Evolutionary conservation across 1,284 basidiomycete genomes (phyloP), one percentile per base, ranked within the genome.

Genomic region (Inonotus obliquus): DNA sequence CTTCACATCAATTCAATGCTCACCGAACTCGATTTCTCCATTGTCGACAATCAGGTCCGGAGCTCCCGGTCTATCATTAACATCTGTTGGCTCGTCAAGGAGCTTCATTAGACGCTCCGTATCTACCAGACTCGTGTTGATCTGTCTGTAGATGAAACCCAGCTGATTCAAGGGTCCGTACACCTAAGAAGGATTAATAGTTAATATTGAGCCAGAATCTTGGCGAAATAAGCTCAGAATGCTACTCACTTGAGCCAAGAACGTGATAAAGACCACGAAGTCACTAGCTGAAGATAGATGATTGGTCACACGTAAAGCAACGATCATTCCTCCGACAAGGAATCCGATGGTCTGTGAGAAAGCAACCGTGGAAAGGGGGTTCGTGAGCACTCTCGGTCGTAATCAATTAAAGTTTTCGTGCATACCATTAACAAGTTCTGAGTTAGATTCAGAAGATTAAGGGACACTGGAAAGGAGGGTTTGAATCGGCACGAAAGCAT

Each of bases 21-120:
- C 63, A 91, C 89, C 86, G 71, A 97, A 96, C 70, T 91, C 91
- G 70, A 97, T 89, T 69, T 88, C 87, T 10, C 94, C 84, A 62
- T 86, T 77, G 29, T 82, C 76, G n/a, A 93, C 81, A 52, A 86
- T 75, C 32, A 96, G 79, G 60, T 92, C 85, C 27, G 84, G 80
- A 6, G 91, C 91, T 68, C 84, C 81, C 1, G 87, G 89, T 68
- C 82, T 83, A 72, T 96, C 92, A 67, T 89, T 84, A 65, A 97
- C 83, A 59, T 94, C 93, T 1, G 83, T 87, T 1, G 89, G 84
- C 69, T 93, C 90, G 64, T 84, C 84, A 11, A 94, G 78, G 13
- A 92, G 76, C 62, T 86, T 81, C 59, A 94, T 76, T 29, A 94
- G 76, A 67, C 84, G 84, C 73, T 93, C 91, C 1, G 90, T 90